Evolutionary conservation across 257 asterid species (phyloP).

Genomic region (Orobanche coerulescens): DNA sequence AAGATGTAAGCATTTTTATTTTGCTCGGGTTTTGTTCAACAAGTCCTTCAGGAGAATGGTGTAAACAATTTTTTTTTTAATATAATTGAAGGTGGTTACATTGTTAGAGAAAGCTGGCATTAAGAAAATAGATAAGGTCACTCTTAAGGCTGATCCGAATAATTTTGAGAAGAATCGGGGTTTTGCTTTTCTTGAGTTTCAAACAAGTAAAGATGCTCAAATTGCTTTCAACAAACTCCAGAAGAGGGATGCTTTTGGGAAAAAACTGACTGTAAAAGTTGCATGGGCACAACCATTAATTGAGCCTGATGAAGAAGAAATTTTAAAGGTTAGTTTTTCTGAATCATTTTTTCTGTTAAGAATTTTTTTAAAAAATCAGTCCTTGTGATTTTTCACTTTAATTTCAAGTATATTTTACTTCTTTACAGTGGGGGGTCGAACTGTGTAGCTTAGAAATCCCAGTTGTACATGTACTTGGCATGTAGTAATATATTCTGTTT

Average conservation of each 20-base stretch:
- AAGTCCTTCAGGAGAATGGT: constrained; percentile 19
- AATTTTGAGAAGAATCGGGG: constrained; percentile 56
- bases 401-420: not conserved
- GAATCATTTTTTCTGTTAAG: constrained; percentile 10
- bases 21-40: constrained; percentile 9
- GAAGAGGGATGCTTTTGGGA: constrained; percentile 38
- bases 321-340: constrained; percentile 48
- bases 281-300: constrained; percentile 70
- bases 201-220: constrained; percentile 62
- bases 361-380: constrained; percentile 1
- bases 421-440: not conserved
- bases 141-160: constrained; percentile 44
- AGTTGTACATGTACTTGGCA: constrained; percentile 18
- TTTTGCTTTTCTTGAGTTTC: constrained; percentile 64
- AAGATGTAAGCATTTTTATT: constrained; percentile 49
- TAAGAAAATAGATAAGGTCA: constrained; percentile 52
- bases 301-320: constrained; percentile 57
- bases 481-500: not conserved
- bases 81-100: constrained; percentile 34
- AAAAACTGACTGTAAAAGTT: constrained; percentile 38
- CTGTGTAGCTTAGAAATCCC: not conserved
- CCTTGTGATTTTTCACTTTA: not conserved
- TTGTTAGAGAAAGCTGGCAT: constrained; percentile 47
- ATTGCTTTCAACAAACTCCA: constrained; percentile 55
- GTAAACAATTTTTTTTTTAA: constrained; percentile 1